These are phyloP conservation scores for Withania somnifera DNA, from an alignment of 305 asterid genomes.

Conservation along the genomic window DNA sequence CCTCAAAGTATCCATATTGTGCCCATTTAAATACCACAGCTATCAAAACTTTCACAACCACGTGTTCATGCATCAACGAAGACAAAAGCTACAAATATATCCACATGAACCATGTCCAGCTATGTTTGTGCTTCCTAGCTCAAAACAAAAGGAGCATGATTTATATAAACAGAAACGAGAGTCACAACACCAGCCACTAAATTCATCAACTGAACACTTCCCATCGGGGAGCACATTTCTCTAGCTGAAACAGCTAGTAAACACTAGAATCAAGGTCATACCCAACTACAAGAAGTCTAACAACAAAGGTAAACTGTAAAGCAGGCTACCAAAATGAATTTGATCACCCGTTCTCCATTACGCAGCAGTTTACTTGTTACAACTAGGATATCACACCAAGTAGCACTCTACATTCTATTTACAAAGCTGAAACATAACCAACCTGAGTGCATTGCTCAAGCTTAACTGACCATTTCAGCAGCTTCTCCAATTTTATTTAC, in stretches of 20 bases:
- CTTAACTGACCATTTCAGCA: conserved; percentile 45
- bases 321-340: background rate
- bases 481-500: conserved; percentile 31
- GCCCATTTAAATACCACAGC: background rate
- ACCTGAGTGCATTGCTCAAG: conserved; percentile 56
- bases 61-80: background rate
- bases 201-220: background rate
- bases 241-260: background rate
- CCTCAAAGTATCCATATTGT: background rate
- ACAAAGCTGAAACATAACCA: conserved; percentile 36
- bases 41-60: background rate
- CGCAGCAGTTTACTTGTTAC: background rate
- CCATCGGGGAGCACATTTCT: background rate
- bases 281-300: background rate
- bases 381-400: background rate
- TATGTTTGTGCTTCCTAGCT: background rate
- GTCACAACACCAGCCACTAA: background rate
- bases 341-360: background rate
- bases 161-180: background rate
- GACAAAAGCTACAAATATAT: background rate
- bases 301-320: background rate
- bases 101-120: background rate
- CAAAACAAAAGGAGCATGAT: background rate
- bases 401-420: conserved; percentile 8
- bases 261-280: background rate